These are phyloP conservation scores for Auricularia sp. DNA, from an alignment of 768 basidiomycete genomes.

Conservation along the genomic window DNA sequence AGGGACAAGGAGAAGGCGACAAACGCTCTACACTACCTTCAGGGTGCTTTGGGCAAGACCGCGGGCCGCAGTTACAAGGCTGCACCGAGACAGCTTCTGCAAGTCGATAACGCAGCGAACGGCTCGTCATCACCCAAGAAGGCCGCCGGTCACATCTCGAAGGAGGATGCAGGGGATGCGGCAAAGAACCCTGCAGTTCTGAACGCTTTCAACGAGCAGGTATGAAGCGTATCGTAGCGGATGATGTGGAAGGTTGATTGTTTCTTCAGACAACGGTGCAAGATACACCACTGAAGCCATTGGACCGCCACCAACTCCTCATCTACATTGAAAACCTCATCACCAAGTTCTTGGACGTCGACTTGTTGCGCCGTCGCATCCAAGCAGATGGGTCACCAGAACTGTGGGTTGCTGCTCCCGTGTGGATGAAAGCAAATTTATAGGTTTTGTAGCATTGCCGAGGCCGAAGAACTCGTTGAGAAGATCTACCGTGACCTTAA, in stretches of 20 bases:
- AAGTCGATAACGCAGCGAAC: constrained; percentile 55
- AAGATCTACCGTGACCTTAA: constrained; percentile 19
- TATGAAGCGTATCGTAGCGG: neutral
- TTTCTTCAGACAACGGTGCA: neutral
- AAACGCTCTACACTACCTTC: constrained; percentile 56
- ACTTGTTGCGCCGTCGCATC: constrained; percentile 75
- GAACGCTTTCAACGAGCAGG: neutral
- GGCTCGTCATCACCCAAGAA: constrained; percentile 31
- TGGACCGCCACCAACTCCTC: constrained; percentile 71
- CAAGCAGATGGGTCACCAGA: constrained; percentile 28
- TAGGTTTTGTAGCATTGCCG: constrained; percentile 9
- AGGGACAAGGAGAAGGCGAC: constrained; percentile 75
- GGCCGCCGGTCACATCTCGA: constrained; percentile 42
- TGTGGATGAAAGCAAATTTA: neutral
- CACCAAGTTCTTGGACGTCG: constrained; percentile 72
- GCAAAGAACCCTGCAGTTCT: constrained; percentile 10
- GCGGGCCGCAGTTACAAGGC: constrained; percentile 90
- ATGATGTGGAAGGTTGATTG: too few species aligned
- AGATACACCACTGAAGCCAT: constrained; percentile 27
- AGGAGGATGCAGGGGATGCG: constrained; percentile 35
- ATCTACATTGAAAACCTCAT: constrained; percentile 76
- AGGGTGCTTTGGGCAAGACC: constrained; percentile 92
- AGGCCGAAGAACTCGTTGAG: constrained; percentile 50
- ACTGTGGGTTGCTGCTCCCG: neutral
- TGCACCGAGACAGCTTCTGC: constrained; percentile 90